Conservation (phyloP, 192 early-diverging fungal genomes). For the Pilaira anomala region DNA sequence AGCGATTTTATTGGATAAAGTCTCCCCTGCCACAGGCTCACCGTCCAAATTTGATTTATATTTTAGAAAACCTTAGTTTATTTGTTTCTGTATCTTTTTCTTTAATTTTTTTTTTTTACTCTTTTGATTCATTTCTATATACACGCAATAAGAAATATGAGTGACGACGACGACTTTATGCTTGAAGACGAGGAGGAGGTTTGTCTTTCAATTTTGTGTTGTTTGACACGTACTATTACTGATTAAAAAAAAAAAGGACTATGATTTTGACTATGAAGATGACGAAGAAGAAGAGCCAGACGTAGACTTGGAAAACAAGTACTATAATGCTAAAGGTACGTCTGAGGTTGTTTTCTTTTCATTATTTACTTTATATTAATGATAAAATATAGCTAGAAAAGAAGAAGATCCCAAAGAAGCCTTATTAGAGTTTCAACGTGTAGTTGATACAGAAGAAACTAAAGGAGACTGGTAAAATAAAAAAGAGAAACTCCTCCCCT, state of each 20-base stretch:
- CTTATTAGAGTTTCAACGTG: conserved; percentile 68
- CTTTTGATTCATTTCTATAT: too few relatives aligned
- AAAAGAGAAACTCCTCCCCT: background rate
- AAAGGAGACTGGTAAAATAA: conserved; percentile 75
- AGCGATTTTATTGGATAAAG: too few relatives aligned
- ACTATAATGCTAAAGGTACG: conserved; percentile 84
- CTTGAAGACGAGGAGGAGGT: conserved; percentile 58
- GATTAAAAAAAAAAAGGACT: conserved; percentile 58
- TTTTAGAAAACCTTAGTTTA: too few relatives aligned
- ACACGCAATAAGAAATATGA: too few relatives aligned
- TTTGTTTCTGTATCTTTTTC: conserved; percentile 12
- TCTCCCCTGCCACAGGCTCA: too few relatives aligned
- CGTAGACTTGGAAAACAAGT: conserved; percentile 83
- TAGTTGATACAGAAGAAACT: conserved; percentile 76
- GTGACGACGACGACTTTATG: conserved; percentile 63
- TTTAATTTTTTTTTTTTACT: conserved; percentile 2
- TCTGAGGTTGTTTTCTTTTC: background rate
- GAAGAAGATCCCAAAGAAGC: conserved; percentile 75
- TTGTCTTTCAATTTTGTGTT: background rate
- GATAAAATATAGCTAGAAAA: conserved; percentile 56
- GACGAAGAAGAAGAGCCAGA: conserved; percentile 80
- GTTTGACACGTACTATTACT: background rate
- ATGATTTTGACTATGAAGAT: conserved; percentile 86
- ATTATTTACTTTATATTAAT: background rate
- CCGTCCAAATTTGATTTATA: too few relatives aligned